These are phyloP conservation scores for Trematosphaeria pertusa DNA, from an alignment of 2,329 filamentous ascomycete species.

Conservation along the genomic window DNA sequence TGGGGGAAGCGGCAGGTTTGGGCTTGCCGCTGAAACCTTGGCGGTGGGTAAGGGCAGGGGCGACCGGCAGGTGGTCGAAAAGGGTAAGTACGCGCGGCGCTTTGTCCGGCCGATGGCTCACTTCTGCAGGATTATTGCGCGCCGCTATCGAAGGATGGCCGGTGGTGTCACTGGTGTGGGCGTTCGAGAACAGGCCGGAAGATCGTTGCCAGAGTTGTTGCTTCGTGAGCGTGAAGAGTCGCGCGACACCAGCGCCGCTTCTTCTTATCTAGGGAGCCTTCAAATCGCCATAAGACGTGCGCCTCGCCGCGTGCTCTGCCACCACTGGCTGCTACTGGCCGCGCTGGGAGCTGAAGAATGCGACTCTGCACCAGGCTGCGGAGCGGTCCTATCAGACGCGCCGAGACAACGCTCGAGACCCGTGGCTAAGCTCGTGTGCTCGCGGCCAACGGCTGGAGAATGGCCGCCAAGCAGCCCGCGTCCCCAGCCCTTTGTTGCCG, in stretches of 20 bases:
- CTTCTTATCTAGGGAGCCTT: slow-evolving; percentile 10
- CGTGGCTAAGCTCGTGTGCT: slow-evolving; percentile 55
- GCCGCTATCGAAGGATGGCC: slow-evolving; percentile 25
- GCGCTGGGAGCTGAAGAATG: slow-evolving; percentile 29
- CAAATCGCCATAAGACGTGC: slow-evolving; percentile 17
- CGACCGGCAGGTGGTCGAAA: slow-evolving; percentile 24
- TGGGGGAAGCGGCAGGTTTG: slow-evolving; percentile 30
- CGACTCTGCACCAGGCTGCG: slow-evolving; percentile 14
- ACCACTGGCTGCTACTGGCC: slow-evolving; percentile 25
- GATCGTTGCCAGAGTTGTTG: slow-evolving; percentile 11
- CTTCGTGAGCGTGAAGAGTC: slow-evolving; percentile 2
- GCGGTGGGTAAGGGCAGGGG: slow-evolving; percentile 28
- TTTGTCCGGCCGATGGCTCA: slow-evolving; percentile 20
- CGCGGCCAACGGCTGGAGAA: not conserved
- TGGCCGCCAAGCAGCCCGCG: not conserved
- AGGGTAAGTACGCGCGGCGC: slow-evolving; percentile 37
- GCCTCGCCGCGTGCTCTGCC: slow-evolving; percentile 22
- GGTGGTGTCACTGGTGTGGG: slow-evolving; percentile 12
- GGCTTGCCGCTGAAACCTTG: slow-evolving; percentile 37
- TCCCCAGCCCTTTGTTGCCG: not conserved
- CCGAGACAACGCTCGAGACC: slow-evolving; percentile 17
- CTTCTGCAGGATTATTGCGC: slow-evolving; percentile 17
- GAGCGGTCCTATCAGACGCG: slow-evolving; percentile 21
- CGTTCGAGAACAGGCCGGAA: slow-evolving; percentile 28
- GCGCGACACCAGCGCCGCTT: slow-evolving; percentile 3